Conservation (phyloP, 2,329 filamentous ascomycete species). For the Trichoderma sp. region DNA sequence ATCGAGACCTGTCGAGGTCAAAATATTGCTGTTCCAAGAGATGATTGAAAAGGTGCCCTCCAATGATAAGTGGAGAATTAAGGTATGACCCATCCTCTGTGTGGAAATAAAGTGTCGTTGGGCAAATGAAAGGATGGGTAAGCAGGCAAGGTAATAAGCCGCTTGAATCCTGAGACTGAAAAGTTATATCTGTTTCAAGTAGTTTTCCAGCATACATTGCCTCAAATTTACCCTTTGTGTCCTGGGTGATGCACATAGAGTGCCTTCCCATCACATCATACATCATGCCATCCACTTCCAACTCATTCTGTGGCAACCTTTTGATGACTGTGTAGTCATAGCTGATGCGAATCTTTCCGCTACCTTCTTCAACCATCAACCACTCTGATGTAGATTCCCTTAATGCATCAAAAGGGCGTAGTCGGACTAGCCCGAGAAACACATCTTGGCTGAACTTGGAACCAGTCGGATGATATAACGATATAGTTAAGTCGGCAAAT, state of each 20-base stretch:
- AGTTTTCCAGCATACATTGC: not conserved
- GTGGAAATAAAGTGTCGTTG: constrained; percentile 49
- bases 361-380: not conserved
- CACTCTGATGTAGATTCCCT: not conserved
- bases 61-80: constrained; percentile 86
- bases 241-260: not conserved
- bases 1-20: constrained; percentile 82
- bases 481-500: not conserved
- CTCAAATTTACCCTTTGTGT: not conserved
- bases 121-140: constrained; percentile 92
- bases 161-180: not conserved
- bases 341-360: not conserved
- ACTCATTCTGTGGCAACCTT: not conserved
- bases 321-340: not conserved
- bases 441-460: not conserved
- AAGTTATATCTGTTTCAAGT: not conserved
- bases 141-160: constrained; percentile 59
- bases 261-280: not conserved
- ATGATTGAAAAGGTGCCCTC: constrained; percentile 86
- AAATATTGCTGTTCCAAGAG: constrained; percentile 85
- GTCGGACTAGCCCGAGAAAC: not conserved
- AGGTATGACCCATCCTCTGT: constrained; percentile 34
- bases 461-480: not conserved
- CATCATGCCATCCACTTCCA: not conserved
- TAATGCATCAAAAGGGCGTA: not conserved